Conservation (phyloP, 2,329 filamentous ascomycete species). For the Alternaria novae-zelandiae region DNA sequence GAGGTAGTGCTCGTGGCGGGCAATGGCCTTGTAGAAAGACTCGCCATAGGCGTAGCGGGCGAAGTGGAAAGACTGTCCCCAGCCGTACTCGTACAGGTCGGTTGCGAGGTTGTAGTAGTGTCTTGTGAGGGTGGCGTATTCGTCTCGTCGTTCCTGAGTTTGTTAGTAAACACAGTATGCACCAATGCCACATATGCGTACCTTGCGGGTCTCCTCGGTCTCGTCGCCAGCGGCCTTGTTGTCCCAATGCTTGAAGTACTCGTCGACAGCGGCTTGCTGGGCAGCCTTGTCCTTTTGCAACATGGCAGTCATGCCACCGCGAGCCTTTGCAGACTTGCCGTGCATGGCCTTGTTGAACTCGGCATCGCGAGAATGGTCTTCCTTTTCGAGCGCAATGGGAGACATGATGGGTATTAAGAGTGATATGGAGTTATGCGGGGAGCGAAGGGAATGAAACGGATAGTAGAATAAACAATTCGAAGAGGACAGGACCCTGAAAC, state of each 20-base stretch:
- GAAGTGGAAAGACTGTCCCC: conserved; percentile 97
- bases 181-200: conserved; percentile 45
- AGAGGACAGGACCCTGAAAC: conserved; percentile 17
- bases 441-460: conserved; percentile 1
- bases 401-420: conserved; percentile 53
- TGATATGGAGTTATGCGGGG: background rate
- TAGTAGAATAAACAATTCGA: conserved; percentile 23
- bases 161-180: conserved; percentile 22
- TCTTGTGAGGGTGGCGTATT: conserved; percentile 92
- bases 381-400: conserved; percentile 71
- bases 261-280: conserved; percentile 81
- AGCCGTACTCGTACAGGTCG: conserved; percentile 95
- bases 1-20: conserved; percentile 97
- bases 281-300: conserved; percentile 80
- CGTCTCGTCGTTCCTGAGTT: conserved; percentile 75
- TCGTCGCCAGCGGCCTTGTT: conserved; percentile 80
- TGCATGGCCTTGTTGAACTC: conserved; percentile 91
- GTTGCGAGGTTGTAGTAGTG: conserved; percentile 99
- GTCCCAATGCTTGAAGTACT: conserved; percentile 98
- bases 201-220: conserved; percentile 81
- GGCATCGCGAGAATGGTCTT: conserved; percentile 85
- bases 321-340: conserved; percentile 71
- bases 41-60: conserved; percentile 90
- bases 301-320: conserved; percentile 82
- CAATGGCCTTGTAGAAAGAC: conserved; percentile 87